Percentiles rank a stretch among this genome's conserved stretches.
Conservation (phyloP, 2,329 filamentous ascomycete species). For the Microcera coccophila region DNA sequence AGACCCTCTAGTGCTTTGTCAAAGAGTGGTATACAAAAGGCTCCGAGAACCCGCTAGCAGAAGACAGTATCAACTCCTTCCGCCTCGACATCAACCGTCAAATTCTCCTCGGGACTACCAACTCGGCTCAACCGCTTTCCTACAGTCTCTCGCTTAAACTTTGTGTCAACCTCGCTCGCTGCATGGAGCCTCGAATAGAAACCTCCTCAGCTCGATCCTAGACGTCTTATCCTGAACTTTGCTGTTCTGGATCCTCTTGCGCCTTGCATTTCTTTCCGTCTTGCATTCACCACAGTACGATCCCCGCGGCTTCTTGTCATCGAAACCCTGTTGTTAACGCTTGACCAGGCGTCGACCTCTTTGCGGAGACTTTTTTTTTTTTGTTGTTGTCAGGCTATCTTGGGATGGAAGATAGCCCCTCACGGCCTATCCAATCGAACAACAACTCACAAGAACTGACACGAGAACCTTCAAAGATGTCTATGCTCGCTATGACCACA, state of each 20-base stretch:
- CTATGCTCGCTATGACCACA: constrained; percentile 46
- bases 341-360: constrained; percentile 15
- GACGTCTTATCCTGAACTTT: no score
- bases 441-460: constrained; percentile 23
- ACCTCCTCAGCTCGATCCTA: no score
- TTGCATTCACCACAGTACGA: constrained; percentile 13
- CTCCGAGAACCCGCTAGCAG: constrained; percentile 21
- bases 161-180: constrained; percentile 5
- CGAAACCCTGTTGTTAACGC: background rate
- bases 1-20: constrained; percentile 24
- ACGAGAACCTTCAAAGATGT: constrained; percentile 41
- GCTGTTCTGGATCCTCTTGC: background rate
- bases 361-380: constrained; percentile 13
- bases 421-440: constrained; percentile 29
- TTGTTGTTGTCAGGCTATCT: constrained; percentile 15
- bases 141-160: constrained; percentile 13
- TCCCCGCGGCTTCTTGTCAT: constrained; percentile 3
- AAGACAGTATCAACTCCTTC: constrained; percentile 11
- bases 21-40: constrained; percentile 33
- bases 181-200: no score
- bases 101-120: background rate
- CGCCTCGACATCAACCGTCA: background rate
- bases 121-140: background rate
- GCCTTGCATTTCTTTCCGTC: constrained; percentile 2
- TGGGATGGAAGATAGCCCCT: constrained; percentile 42